phyloP scores from a whole-genome alignment of 257 asterid genomes.

The Hygrophila difformis region DNA sequence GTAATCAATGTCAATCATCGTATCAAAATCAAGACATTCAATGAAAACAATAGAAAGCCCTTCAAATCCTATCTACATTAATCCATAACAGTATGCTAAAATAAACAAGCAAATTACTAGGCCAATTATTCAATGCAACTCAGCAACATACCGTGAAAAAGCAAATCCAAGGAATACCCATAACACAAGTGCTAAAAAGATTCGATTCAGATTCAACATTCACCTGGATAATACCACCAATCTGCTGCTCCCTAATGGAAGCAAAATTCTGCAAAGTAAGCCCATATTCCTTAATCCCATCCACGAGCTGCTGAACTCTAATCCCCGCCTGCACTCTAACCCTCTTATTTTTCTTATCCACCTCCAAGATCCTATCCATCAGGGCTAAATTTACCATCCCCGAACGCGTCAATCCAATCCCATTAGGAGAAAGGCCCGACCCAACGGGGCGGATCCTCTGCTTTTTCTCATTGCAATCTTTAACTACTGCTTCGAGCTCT shows the following conservation, averaged over 20 bases:
- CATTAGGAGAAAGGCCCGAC: conserved; percentile 91
- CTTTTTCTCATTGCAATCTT: conserved; percentile 48
- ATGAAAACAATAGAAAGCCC: too few species aligned
- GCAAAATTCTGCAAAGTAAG: conserved; percentile 92
- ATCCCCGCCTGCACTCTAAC: conserved; percentile 93
- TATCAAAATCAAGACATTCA: neutral
- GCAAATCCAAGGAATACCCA: too few species aligned
- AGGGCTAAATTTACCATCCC: conserved; percentile 94
- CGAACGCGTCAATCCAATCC: conserved; percentile 71
- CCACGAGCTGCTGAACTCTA: conserved; percentile 92
- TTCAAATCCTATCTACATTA: too few species aligned
- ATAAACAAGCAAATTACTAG: too few species aligned
- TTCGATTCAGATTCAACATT: neutral
- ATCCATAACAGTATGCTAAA: too few species aligned
- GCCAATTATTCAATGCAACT: too few species aligned
- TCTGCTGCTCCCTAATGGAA: conserved; percentile 89
- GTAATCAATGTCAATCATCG: conserved; percentile 3
- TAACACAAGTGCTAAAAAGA: neutral
- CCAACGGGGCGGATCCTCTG: conserved; percentile 88
- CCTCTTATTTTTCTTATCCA: conserved; percentile 68
- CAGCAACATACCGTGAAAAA: too few species aligned
- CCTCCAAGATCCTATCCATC: conserved; percentile 91
- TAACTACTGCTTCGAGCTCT: conserved; percentile 54
- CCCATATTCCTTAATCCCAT: conserved; percentile 73
- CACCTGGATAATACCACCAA: conserved; percentile 98